Evolutionary conservation across 768 basidiomycete genomes (phyloP).

Genomic region (Pulveroboletus sp.): DNA sequence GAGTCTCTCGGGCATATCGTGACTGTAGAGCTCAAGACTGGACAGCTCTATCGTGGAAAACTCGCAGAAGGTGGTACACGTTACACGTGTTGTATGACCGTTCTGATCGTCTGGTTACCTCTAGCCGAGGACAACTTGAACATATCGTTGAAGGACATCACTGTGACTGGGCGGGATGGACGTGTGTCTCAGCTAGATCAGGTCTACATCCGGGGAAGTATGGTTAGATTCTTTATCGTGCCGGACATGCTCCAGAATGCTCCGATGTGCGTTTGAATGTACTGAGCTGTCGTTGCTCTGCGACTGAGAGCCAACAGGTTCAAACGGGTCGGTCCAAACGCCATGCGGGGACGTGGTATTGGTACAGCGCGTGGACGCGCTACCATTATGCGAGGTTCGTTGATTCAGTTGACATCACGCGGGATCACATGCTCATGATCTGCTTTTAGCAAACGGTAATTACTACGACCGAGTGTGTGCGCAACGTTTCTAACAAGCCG

Average conservation of each 20-base stretch:
- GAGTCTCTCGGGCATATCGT: slow-evolving; percentile 95
- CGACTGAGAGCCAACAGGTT: slow-evolving; percentile 58
- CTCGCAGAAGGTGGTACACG: slow-evolving; percentile 74
- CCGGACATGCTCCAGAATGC: slow-evolving; percentile 99
- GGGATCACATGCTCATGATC: slow-evolving; percentile 11
- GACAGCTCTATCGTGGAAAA: slow-evolving; percentile 95
- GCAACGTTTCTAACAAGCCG: slow-evolving; percentile 13
- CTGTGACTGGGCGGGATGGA: slow-evolving; percentile 96
- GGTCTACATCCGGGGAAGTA: slow-evolving; percentile 97
- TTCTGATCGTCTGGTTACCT: slow-evolving; percentile 16
- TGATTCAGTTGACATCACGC: slow-evolving; percentile 1
- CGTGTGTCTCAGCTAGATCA: slow-evolving; percentile 98
- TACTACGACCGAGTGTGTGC: background rate
- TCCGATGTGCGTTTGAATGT: slow-evolving; percentile 70
- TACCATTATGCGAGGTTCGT: slow-evolving; percentile 94
- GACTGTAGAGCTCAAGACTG: slow-evolving; percentile 97
- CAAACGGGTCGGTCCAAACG: slow-evolving; percentile 96
- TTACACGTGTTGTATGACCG: slow-evolving; percentile 7
- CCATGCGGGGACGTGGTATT: slow-evolving; percentile 98
- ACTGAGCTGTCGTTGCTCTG: slow-evolving; percentile 4
- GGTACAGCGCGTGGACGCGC: slow-evolving; percentile 98
- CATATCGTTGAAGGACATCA: slow-evolving; percentile 93
- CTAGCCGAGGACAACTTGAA: slow-evolving; percentile 97
- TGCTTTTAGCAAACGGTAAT: slow-evolving; percentile 69
- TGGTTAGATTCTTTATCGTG: slow-evolving; percentile 98